phyloP scores from a whole-genome alignment of 1,139 yeast species.

The Citeromyces hawaiiensis region DNA sequence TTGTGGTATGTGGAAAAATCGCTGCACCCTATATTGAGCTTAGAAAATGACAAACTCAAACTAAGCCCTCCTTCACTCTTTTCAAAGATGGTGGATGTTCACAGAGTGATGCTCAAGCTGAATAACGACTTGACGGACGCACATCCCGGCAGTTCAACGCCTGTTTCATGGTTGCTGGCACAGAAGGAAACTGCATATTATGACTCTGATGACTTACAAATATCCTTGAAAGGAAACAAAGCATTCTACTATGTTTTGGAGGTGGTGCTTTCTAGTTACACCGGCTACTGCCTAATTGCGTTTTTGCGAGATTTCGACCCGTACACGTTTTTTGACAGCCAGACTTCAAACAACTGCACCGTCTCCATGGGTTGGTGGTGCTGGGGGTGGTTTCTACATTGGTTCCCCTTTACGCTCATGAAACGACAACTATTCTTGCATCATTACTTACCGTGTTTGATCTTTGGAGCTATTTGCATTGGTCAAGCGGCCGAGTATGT shows the following conservation, averaged over 20 bases:
- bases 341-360: constrained; percentile 1
- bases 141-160: constrained; percentile 33
- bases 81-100: constrained; percentile 32
- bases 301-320: constrained; percentile 10
- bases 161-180: constrained; percentile 41
- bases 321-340: neutral
- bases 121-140: constrained; percentile 28
- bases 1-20: constrained; percentile 56
- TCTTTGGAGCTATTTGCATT: constrained; percentile 41
- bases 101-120: constrained; percentile 31
- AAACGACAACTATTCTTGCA: constrained; percentile 44
- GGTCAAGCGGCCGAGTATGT: constrained; percentile 28
- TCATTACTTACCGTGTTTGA: constrained; percentile 48
- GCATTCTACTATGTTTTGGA: constrained; percentile 29
- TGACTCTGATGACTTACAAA: constrained; percentile 26
- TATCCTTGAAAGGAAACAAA: constrained; percentile 47
- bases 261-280: constrained; percentile 8
- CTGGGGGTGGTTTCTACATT: constrained; percentile 49
- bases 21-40: constrained; percentile 29
- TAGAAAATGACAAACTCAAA: constrained; percentile 14
- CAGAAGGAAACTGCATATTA: constrained; percentile 40
- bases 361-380: constrained; percentile 24
- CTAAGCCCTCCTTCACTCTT: constrained; percentile 15
- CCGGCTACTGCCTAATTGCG: constrained; percentile 6
- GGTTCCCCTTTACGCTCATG: constrained; percentile 35